A percentile compares a stretch with the other conserved stretches of the same genome.
Evolutionary conservation across 176 grass and related monocot species (phyloP).

Genomic region (Oryza meridionalis): DNA sequence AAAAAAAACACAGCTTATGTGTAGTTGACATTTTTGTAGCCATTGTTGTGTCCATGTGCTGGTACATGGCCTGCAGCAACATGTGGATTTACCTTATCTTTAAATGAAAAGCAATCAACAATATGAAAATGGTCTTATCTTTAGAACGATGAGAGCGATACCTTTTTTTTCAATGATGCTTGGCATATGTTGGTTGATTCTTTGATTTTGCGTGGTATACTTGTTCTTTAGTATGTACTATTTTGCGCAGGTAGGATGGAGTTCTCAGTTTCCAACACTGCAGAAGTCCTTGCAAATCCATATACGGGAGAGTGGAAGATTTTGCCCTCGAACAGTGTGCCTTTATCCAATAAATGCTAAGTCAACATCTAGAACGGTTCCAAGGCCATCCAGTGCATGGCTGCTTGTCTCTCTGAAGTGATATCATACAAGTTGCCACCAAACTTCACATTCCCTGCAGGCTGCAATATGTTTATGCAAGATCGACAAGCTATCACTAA

Average conservation of each 20-base stretch:
- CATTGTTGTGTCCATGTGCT: conserved; percentile 6
- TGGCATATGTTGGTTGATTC: conserved; percentile 25
- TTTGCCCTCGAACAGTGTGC: conserved; percentile 48
- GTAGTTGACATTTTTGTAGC: conserved; percentile 12
- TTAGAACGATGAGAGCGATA: conserved; percentile 22
- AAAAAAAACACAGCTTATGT: not conserved
- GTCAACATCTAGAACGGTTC: conserved; percentile 48
- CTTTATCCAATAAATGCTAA: conserved; percentile 54
- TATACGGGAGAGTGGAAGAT: conserved; percentile 39
- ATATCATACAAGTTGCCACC: conserved; percentile 48
- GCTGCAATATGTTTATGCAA: conserved; percentile 27
- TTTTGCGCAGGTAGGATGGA: conserved; percentile 9
- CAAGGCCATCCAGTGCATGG: conserved; percentile 30
- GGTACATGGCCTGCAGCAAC: conserved; percentile 21
- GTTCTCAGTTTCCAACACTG: conserved; percentile 18
- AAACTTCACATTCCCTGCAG: conserved; percentile 20
- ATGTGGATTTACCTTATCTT: conserved; percentile 31
- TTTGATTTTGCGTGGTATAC: conserved; percentile 2
- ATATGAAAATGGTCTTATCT: conserved; percentile 5
- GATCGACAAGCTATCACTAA: not conserved
- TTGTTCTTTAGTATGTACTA: conserved; percentile 17
- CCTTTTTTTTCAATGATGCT: conserved; percentile 19
- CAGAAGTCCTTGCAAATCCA: conserved; percentile 38
- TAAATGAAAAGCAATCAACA: conserved; percentile 23
- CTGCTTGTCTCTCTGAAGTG: conserved; percentile 37